Base-by-base conservation (phyloP, 2,329 filamentous ascomycete species). In the Penicillium sp. region DNA sequence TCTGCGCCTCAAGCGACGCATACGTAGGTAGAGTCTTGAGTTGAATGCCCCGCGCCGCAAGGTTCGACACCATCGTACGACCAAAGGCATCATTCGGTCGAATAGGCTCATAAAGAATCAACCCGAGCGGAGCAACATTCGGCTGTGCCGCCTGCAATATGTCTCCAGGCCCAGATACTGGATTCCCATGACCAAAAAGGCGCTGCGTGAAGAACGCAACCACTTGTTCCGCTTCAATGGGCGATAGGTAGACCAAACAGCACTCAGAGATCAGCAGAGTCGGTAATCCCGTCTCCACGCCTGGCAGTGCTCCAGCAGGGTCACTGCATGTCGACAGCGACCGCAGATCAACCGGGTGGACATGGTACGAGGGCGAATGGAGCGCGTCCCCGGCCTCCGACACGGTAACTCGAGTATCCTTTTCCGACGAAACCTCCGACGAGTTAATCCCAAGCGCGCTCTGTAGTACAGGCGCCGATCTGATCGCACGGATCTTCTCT, bases 201-300 rank as follows among this genome's bases (percentile, higher is more conserved):
- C 85, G 82, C 21, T 73, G 77, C 3, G 82, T 80, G 67, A 93
- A 91, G 73, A 85, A 87, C 17, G 79, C 73, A 23, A 96, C 74
- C 5, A 93, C 86, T 1, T 78, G 75, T 38, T 82, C 79, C 0
- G 92, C 88, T 51, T 87, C 82, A 0, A 81, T 68, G 0, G 87
- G 82, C 9, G 87, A 82, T 1, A 99, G 83, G 70, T 99, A 99
- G 72, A 94, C 91, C 33, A 99, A 83, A 72, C 94, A 99, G 81
- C 94, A 97, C 75, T 99, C 94, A 0, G 93, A 97, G 7, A 99
- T 82, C 25, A 99, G 76, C 9, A 99, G 78, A 0, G 94, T 99
- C 0, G 94, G 91, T 0, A 90, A 67, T 25, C 70, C 84, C 67
- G 65, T 75, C 70, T 78, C 83, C 66, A 78, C 86, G 64, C 81